Percentiles rank a stretch among this genome's conserved stretches.
These are phyloP conservation scores for Meyerozyma guilliermondii DNA, from an alignment of 1,139 yeast genomes.

Conservation along the genomic window DNA sequence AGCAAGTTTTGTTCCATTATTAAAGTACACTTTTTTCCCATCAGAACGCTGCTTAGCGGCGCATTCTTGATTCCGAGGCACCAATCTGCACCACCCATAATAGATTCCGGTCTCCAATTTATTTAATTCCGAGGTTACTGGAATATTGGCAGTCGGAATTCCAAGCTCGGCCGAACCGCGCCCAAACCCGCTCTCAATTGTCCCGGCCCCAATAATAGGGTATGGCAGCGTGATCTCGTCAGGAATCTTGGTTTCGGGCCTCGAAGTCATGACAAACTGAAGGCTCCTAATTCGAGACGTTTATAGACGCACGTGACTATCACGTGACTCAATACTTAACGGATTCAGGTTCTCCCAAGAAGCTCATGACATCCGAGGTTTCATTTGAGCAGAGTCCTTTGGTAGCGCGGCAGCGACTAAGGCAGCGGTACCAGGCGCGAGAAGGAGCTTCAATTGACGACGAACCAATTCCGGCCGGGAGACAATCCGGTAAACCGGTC, in stretches of 20 bases:
- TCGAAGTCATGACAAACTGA: constrained; percentile 4
- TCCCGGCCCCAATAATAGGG: constrained; percentile 52
- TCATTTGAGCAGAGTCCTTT: not conserved
- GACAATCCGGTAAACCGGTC: too few relatives aligned
- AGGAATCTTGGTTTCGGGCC: constrained; percentile 38
- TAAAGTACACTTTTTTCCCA: constrained; percentile 45
- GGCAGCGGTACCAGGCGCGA: not conserved
- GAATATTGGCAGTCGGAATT: constrained; percentile 92
- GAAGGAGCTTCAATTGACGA: too few relatives aligned
- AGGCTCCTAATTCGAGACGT: too few relatives aligned
- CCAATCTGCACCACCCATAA: constrained; percentile 70
- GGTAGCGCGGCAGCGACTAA: constrained; percentile 1
- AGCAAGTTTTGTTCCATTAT: constrained; percentile 52
- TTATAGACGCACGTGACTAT: not conserved
- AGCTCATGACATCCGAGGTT: not conserved
- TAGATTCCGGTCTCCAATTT: constrained; percentile 77
- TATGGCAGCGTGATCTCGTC: constrained; percentile 51
- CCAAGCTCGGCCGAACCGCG: constrained; percentile 93
- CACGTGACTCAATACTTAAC: not conserved
- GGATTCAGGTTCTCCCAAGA: too few relatives aligned
- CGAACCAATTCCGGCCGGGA: too few relatives aligned
- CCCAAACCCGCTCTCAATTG: constrained; percentile 87
- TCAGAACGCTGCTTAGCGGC: constrained; percentile 30
- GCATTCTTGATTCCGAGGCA: constrained; percentile 15
- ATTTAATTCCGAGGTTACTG: constrained; percentile 47